phyloP scores from a whole-genome alignment of 257 asterid genomes.

The Galeopsis tetrahit region DNA sequence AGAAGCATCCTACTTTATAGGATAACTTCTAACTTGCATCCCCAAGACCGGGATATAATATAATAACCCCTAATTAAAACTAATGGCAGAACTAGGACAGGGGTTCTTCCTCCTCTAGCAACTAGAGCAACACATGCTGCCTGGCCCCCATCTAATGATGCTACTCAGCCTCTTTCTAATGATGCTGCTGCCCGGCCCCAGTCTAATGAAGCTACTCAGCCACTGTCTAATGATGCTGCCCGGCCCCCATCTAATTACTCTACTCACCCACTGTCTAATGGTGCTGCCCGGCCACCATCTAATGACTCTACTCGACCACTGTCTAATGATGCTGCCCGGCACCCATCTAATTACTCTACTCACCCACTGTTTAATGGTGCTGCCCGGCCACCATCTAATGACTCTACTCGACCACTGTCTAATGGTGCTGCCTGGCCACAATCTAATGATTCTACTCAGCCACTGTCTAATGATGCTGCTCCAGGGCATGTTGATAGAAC shows the following conservation, averaged over 20 bases:
- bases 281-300: conserved; percentile 77
- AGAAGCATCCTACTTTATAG: background rate
- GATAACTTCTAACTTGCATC: conserved; percentile 9
- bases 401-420: background rate
- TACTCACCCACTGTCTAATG: too few species aligned
- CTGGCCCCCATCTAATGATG: conserved; percentile 59
- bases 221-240: too few species aligned
- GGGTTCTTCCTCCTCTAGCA: conserved; percentile 63
- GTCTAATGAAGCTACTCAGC: background rate
- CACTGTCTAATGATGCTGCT: conserved; percentile 32
- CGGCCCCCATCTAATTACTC: conserved; percentile 12
- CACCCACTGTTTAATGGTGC: conserved; percentile 37
- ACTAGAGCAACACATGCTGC: conserved; percentile 84
- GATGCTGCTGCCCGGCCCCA: conserved; percentile 75
- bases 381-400: conserved; percentile 67
- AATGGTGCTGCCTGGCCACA: background rate
- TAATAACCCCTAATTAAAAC: conserved; percentile 15
- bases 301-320: background rate
- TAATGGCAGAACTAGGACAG: conserved; percentile 60
- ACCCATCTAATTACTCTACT: conserved; percentile 10
- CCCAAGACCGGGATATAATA: background rate
- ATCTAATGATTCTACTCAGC: conserved; percentile 24
- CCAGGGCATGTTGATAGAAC: conserved; percentile 43
- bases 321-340: too few species aligned
- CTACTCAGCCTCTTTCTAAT: background rate